Percentiles rank a stretch among this genome's conserved stretches.
phyloP scores from a whole-genome alignment of 768 basidiomycete species.

The Psilocybe tampanensis region DNA sequence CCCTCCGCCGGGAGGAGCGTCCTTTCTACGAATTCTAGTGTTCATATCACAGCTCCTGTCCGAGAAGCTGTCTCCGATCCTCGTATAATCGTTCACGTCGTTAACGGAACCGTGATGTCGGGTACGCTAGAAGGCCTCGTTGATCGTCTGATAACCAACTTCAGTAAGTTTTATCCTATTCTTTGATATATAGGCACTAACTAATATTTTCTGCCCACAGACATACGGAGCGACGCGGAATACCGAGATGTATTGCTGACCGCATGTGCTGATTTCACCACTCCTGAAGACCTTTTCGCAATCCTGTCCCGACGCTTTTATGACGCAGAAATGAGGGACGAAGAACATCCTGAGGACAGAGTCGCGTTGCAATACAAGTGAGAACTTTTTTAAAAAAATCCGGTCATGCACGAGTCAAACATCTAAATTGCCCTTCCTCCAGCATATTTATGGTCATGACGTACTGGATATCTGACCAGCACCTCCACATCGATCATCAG shows the following conservation, averaged over 20 bases:
- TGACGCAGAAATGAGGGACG: constrained; percentile 27
- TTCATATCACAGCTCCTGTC: constrained; percentile 18
- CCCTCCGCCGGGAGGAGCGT: constrained; percentile 19
- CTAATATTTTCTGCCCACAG: constrained; percentile 17
- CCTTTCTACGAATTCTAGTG: constrained; percentile 20
- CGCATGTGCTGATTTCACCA: constrained; percentile 44
- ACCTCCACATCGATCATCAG: constrained; percentile 30
- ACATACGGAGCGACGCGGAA: constrained; percentile 33
- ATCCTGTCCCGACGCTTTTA: constrained; percentile 41
- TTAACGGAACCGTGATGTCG: constrained; percentile 32
- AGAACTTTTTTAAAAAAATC: constrained; percentile 11
- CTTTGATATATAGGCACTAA: neutral
- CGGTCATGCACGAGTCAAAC: too few relatives aligned
- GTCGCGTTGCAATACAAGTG: constrained; percentile 39
- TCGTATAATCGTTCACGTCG: constrained; percentile 27
- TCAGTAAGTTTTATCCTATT: constrained; percentile 26
- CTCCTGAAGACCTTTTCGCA: constrained; percentile 40
- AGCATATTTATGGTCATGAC: constrained; percentile 39
- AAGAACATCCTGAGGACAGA: constrained; percentile 26
- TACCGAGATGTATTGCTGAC: constrained; percentile 44
- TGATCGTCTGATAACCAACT: constrained; percentile 37
- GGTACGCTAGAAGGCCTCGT: constrained; percentile 47
- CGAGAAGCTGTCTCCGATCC: constrained; percentile 27
- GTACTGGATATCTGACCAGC: constrained; percentile 36
- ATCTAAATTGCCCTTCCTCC: neutral